Conservation (phyloP, 768 basidiomycete genomes). For the Zangia roseola region DNA sequence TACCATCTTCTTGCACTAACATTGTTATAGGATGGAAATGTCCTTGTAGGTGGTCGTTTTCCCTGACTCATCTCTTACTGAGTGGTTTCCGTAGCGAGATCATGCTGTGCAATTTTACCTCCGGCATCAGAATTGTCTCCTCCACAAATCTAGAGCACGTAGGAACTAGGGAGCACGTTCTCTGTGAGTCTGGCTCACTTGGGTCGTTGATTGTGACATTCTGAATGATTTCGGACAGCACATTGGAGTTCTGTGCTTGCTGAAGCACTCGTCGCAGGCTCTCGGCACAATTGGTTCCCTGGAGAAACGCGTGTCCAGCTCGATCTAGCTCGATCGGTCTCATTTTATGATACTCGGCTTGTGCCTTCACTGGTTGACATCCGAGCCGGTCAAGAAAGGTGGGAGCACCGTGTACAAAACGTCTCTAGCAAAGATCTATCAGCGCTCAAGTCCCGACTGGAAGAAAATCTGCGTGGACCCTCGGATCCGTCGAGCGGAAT, state of each 20-base stretch:
- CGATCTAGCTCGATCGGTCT: constrained; percentile 1
- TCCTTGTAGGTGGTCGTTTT: no score
- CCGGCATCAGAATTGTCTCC: no score
- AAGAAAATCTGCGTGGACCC: constrained; percentile 1
- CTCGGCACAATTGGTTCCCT: constrained; percentile 24
- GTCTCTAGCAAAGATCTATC: constrained; percentile 11
- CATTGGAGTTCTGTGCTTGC: no score
- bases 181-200: neutral
- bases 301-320: constrained; percentile 27
- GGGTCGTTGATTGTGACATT: no score
- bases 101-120: no score
- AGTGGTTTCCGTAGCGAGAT: neutral
- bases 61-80: no score
- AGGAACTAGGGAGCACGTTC: neutral
- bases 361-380: constrained; percentile 14
- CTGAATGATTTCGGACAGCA: no score
- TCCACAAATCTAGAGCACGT: no score
- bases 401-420: constrained; percentile 17
- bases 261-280: no score
- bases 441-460: constrained; percentile 2
- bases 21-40: no score
- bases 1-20: no score
- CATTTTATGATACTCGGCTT: no score
- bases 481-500: constrained; percentile 24
- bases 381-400: constrained; percentile 15